Conservation (phyloP, 208 protist species). For the Tritrichomonas musculus region DNA sequence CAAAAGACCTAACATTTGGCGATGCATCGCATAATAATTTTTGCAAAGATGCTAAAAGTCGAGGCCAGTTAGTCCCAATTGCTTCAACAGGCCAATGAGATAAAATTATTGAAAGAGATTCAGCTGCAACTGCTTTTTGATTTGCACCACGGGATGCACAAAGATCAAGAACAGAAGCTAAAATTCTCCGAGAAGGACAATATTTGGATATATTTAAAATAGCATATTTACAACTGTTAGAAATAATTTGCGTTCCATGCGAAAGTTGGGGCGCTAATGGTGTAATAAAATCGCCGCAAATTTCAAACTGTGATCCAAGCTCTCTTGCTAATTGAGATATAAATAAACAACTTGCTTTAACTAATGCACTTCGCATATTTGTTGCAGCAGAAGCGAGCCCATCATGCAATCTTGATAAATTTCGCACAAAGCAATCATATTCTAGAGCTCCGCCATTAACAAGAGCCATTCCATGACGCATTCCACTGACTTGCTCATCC, state of each 20-base stretch:
- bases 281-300: not conserved
- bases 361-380: constrained; percentile 6
- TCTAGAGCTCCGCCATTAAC: constrained; percentile 8
- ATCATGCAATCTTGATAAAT: not conserved
- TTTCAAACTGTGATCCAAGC: not conserved
- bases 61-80: not conserved
- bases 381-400: not conserved
- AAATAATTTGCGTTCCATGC: constrained; percentile 15
- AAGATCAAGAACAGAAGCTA: not conserved
- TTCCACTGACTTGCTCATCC: not conserved
- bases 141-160: not conserved
- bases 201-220: not conserved
- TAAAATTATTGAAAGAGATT: not conserved
- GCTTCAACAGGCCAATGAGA: not conserved
- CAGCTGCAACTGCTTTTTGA: not conserved
- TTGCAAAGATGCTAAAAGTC: not conserved
- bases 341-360: constrained; percentile 13
- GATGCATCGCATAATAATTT: constrained; percentile 11
- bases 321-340: constrained; percentile 4
- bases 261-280: not conserved
- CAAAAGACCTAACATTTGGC: not conserved
- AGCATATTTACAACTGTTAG: not conserved
- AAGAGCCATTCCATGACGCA: not conserved
- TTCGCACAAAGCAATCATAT: not conserved
- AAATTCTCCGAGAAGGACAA: not conserved